Evolutionary conservation across 352 stramenopile genomes (phyloP), one percentile per base, ranked within the genome.

Genomic region (Bremia lactucae): DNA sequence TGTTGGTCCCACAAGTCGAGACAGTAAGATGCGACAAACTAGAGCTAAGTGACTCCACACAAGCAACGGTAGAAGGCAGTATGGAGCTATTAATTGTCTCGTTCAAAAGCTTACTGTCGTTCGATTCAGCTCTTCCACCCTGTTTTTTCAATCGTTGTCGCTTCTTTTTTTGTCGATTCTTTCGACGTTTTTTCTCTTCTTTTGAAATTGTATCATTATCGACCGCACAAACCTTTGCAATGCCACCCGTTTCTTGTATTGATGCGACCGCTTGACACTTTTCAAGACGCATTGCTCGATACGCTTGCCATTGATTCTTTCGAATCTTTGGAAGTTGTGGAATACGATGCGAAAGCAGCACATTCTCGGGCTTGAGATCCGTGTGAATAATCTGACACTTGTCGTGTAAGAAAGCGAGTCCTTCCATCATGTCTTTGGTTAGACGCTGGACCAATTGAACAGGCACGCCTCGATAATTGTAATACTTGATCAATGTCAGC

Each of bases 381-480:
- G 96, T 99, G 74, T 99, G 96, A 65, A 99, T 99, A 55, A 99
- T 99, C 45, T 95, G 55, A 69, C 96, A 99, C 51, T 97, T 85
- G 36, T 81, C 38, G 61, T 99, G 96, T 10, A 99, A 66, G 66
- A 99, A 99, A 39, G 97, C 93, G 13, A 99, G 72, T 10, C 83
- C 96, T 51, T 95, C 77, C 39, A 96, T 92, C 45, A 99, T 96
- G 49, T 98, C 88, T 20, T 72, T 72, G 9, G 89, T 86, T 52
- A 99, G 87, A 21, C 80, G 84, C 62, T 97, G 94, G 7, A 99
- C 96, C 4, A 98, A 76, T 20, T 71, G 64, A 43, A 98, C 82
- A 2, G 96, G 95, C 49, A 99, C 95, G 31, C 96, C 96, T 13
- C 90, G 70, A 69, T 99, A 99, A 60, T 99, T 96, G 65, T 96